Percentiles rank a stretch among this genome's conserved stretches.
These are phyloP conservation scores for Trebouxia sp. DNA, from an alignment of 139 green algal genomes.

Conservation along the genomic window DNA sequence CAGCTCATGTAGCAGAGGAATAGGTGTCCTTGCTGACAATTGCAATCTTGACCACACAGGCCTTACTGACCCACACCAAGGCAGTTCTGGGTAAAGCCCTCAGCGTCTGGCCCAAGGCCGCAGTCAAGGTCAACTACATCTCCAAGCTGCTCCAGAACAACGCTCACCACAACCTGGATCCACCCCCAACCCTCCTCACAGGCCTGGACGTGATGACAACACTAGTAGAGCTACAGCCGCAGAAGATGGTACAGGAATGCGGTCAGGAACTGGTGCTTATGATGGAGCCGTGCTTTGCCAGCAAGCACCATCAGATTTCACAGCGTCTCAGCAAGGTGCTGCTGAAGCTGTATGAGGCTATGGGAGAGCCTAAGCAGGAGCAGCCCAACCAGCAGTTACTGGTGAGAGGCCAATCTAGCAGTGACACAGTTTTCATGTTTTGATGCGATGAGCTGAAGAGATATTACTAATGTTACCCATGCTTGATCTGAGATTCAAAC, in stretches of 20 bases:
- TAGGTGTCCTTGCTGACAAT: too few species aligned
- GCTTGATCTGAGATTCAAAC: too few species aligned
- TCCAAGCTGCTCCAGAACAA: conserved; percentile 61
- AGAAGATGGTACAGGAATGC: conserved; percentile 45
- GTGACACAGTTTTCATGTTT: too few species aligned
- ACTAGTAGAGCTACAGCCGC: conserved; percentile 42
- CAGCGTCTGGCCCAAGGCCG: conserved; percentile 51
- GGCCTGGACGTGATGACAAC: conserved; percentile 50
- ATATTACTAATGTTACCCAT: too few species aligned
- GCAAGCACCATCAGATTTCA: conserved; percentile 32
- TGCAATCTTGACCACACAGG: conserved; percentile 23
- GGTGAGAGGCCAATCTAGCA: background rate
- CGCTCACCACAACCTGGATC: conserved; percentile 25
- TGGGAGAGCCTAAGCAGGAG: conserved; percentile 24
- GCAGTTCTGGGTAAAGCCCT: conserved; percentile 47
- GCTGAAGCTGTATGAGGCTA: conserved; percentile 26
- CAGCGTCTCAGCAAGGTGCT: conserved; percentile 41
- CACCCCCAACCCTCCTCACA: conserved; percentile 54
- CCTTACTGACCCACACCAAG: conserved; percentile 54
- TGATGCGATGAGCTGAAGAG: too few species aligned
- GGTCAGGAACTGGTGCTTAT: conserved; percentile 43
- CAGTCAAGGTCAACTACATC: conserved; percentile 80
- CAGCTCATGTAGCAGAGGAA: too few species aligned
- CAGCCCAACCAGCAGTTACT: conserved; percentile 12
- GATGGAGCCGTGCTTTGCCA: conserved; percentile 55